phyloP scores from a whole-genome alignment of 2,329 filamentous ascomycete species.

The Fusarium multiceps region DNA sequence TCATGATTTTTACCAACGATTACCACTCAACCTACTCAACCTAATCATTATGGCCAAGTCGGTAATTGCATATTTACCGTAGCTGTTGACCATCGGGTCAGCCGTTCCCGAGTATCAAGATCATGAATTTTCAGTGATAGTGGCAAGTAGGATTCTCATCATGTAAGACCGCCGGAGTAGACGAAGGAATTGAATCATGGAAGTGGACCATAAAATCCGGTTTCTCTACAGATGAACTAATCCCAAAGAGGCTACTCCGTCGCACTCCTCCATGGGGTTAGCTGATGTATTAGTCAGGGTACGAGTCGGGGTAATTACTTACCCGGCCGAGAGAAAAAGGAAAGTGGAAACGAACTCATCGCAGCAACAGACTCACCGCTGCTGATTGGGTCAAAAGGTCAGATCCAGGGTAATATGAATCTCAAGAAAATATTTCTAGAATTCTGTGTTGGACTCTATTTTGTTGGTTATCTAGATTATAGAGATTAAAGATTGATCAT shows the following conservation, averaged over 20 bases:
- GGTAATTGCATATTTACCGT: background rate
- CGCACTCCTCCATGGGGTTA: background rate
- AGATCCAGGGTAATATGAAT: background rate
- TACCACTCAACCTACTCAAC: background rate
- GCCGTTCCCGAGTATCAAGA: background rate
- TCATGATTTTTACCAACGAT: background rate
- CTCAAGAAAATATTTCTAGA: background rate
- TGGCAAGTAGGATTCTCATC: background rate
- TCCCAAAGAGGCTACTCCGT: background rate
- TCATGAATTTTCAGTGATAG: background rate
- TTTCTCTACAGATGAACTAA: background rate
- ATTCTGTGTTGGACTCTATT: background rate
- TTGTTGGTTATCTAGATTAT: background rate
- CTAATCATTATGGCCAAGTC: background rate
- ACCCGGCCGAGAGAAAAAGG: background rate
- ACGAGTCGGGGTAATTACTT: background rate
- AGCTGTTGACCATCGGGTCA: background rate
- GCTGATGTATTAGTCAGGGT: background rate
- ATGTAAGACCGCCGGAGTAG: background rate
- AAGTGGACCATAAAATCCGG: background rate
- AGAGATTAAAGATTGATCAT: background rate
- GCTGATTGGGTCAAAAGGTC: background rate
- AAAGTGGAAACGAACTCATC: background rate
- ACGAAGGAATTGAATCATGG: background rate
- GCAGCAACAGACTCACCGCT: too few relatives aligned